Conservation (phyloP, 805 yeast species). For the Yamadazyma paraphyllophila region DNA sequence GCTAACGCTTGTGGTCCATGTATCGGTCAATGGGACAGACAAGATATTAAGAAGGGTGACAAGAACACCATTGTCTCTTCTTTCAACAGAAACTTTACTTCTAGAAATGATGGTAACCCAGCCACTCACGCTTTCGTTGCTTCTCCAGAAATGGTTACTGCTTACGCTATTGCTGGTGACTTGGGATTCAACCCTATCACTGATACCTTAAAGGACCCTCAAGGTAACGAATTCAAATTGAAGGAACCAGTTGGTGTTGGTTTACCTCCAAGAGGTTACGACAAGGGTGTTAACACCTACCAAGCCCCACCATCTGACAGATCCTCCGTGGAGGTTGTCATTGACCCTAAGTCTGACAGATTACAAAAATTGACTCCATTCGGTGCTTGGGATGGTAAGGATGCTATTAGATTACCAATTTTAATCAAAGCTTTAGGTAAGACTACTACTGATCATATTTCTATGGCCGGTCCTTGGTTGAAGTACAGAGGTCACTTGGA, state of each 20-base stretch:
- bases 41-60: conserved; percentile 87
- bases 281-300: conserved; percentile 90
- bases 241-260: conserved; percentile 87
- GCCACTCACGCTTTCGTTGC: conserved; percentile 96
- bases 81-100: conserved; percentile 96
- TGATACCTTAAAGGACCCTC: conserved; percentile 80
- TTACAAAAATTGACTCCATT: conserved; percentile 92
- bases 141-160: conserved; percentile 94
- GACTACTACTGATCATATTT: conserved; percentile 98
- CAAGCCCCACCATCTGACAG: conserved; percentile 96
- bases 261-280: conserved; percentile 87
- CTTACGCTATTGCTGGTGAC: conserved; percentile 94
- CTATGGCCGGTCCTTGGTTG: conserved; percentile 99
- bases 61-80: conserved; percentile 96
- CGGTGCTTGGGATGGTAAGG: conserved; percentile 96
- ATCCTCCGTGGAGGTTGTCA: conserved; percentile 65
- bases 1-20: conserved; percentile 99
- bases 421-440: conserved; percentile 95
- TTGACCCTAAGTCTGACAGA: conserved; percentile 92
- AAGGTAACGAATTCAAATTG: conserved; percentile 89
- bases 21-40: conserved; percentile 99
- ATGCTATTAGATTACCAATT: conserved; percentile 83
- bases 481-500: conserved; percentile 99
- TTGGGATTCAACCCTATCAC: conserved; percentile 95
- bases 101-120: conserved; percentile 98